Conservation (phyloP, 805 yeast genomes). For the Wickerhamomyces strasburgensis region DNA sequence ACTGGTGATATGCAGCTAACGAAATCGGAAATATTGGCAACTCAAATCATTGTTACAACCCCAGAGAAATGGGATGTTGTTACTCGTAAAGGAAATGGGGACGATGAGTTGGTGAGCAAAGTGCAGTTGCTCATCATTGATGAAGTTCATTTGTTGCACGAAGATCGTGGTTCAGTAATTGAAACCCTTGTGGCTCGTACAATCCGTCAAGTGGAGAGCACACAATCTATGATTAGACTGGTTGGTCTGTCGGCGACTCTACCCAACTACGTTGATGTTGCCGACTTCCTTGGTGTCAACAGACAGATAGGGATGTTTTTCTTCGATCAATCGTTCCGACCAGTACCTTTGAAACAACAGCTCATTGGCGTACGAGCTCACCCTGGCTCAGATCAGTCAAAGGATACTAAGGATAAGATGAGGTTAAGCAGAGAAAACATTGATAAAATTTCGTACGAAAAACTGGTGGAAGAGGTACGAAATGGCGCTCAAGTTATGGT, state of each 20-base stretch:
- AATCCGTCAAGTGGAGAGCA: slow-evolving; percentile 86
- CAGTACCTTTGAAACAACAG: slow-evolving; percentile 88
- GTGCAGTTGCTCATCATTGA: slow-evolving; percentile 86
- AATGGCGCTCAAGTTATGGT: slow-evolving; percentile 91
- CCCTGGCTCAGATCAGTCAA: slow-evolving; percentile 64
- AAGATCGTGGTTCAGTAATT: slow-evolving; percentile 96
- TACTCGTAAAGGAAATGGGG: slow-evolving; percentile 89
- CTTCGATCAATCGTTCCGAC: slow-evolving; percentile 89
- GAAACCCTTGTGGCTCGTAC: slow-evolving; percentile 95
- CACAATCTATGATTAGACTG: slow-evolving; percentile 91
- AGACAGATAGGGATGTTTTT: slow-evolving; percentile 88
- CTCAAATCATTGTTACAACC: slow-evolving; percentile 88
- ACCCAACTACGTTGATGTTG: slow-evolving; percentile 89
- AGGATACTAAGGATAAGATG: slow-evolving; percentile 69
- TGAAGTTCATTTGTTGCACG: slow-evolving; percentile 94
- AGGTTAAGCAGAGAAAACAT: slow-evolving; percentile 43
- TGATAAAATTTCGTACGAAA: slow-evolving; percentile 73
- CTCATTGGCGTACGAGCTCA: slow-evolving; percentile 84
- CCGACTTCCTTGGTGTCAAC: slow-evolving; percentile 90
- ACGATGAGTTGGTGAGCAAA: slow-evolving; percentile 75
- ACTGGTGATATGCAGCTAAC: slow-evolving; percentile 96
- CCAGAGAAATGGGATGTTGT: slow-evolving; percentile 99
- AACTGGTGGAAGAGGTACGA: slow-evolving; percentile 58
- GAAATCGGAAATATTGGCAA: slow-evolving; percentile 67
- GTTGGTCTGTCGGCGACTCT: slow-evolving; percentile 91